Conservation (phyloP, 371 early-diverging fungal genomes). For the Apophysomyces trapeziformis region DNA sequence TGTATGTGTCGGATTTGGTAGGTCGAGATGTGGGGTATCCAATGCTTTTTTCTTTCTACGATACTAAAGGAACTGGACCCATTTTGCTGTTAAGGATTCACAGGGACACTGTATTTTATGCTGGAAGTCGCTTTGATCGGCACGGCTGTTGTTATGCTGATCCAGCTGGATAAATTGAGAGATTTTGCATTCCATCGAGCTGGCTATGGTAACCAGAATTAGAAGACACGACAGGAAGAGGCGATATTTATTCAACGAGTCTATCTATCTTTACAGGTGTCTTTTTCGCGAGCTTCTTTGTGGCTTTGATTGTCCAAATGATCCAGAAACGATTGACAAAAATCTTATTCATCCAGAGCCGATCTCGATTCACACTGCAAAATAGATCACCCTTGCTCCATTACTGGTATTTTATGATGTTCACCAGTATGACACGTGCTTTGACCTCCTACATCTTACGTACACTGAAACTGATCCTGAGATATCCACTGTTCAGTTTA, state of each 20-base stretch:
- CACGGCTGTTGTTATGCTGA: slow-evolving; percentile 29
- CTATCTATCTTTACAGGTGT: slow-evolving; percentile 20
- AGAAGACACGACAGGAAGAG: background rate
- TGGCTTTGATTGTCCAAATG: slow-evolving; percentile 47
- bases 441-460: slow-evolving; percentile 55
- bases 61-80: background rate
- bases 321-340: slow-evolving; percentile 49
- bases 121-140: slow-evolving; percentile 44
- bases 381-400: slow-evolving; percentile 49
- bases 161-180: slow-evolving; percentile 39
- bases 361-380: slow-evolving; percentile 36
- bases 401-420: slow-evolving; percentile 59
- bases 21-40: background rate
- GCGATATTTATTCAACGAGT: background rate
- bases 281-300: slow-evolving; percentile 51
- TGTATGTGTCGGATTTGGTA: slow-evolving; percentile 53
- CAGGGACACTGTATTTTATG: slow-evolving; percentile 53
- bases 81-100: slow-evolving; percentile 34
- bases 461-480: slow-evolving; percentile 38
- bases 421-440: slow-evolving; percentile 54
- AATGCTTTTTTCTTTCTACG: background rate
- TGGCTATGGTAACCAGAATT: slow-evolving; percentile 28
- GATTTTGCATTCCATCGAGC: slow-evolving; percentile 35
- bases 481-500: slow-evolving; percentile 52
- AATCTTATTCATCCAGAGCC: slow-evolving; percentile 40